Percentiles rank a stretch among this genome's conserved stretches.
Conservation (phyloP, 202 grass and related monocot species). For the Zizania palustris region DNA sequence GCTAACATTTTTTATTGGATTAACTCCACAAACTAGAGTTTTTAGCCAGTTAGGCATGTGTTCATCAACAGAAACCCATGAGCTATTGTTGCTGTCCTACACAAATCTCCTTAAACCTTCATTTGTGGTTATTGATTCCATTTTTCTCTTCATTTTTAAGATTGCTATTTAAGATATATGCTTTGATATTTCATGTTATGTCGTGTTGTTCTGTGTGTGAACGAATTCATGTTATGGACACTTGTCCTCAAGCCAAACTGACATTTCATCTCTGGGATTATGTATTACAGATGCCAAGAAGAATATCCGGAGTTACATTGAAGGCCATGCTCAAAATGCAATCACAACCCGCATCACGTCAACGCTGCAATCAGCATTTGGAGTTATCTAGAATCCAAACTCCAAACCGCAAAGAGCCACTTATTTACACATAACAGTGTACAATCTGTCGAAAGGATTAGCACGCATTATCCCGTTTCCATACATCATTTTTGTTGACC, state of each 20-base stretch:
- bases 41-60: background rate
- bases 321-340: constrained; percentile 53
- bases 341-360: constrained; percentile 82
- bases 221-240: background rate
- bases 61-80: background rate
- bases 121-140: background rate
- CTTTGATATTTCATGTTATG: constrained; percentile 25
- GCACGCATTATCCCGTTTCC: constrained; percentile 21
- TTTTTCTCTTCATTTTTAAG: background rate
- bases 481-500: background rate
- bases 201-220: background rate
- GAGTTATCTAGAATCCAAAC: constrained; percentile 46
- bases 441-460: constrained; percentile 35
- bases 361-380: constrained; percentile 81
- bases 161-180: background rate
- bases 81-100: constrained; percentile 14
- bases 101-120: background rate
- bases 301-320: constrained; percentile 76
- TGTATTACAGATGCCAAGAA: constrained; percentile 87
- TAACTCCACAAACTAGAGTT: background rate
- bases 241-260: constrained; percentile 22
- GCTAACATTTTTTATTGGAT: background rate
- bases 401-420: constrained; percentile 5
- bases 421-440: constrained; percentile 40
- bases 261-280: background rate